Evolutionary conservation across 345 rosid species (phyloP).

Genomic region (Acer negundo): DNA sequence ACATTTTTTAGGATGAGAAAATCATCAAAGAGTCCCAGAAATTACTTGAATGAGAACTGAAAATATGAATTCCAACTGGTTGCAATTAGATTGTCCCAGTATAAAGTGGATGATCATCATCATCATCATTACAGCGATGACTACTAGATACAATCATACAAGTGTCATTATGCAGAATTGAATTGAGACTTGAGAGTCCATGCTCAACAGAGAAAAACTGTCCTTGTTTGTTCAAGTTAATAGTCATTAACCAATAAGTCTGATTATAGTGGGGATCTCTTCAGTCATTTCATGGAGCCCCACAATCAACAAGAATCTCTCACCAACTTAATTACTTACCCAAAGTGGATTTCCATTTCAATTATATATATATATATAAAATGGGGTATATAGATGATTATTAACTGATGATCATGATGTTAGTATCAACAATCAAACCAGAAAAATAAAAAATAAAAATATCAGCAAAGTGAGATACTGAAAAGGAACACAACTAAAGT

Average conservation of each 20-base stretch:
- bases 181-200: neutral
- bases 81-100: neutral
- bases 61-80: constrained; percentile 4
- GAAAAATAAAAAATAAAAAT: neutral
- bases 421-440: neutral
- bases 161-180: neutral
- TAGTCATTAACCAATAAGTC: neutral
- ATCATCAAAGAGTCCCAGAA: constrained; percentile 2
- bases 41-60: neutral
- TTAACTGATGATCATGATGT: neutral
- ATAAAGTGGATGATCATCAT: constrained; percentile 1
- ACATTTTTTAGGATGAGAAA: neutral
- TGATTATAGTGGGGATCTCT: neutral
- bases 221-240: neutral
- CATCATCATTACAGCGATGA: neutral
- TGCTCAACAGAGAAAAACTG: no score
- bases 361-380: neutral
- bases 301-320: neutral
- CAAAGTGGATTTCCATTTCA: constrained; percentile 20
- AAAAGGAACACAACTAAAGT: neutral
- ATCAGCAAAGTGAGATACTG: constrained; percentile 11
- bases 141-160: neutral
- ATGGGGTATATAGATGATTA: neutral
- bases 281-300: constrained; percentile 6
- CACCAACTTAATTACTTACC: constrained; percentile 21